Percentiles rank a stretch among this genome's conserved stretches.
phyloP scores from a whole-genome alignment of 306 rosid genomes.

The Boehmeria nivea region DNA sequence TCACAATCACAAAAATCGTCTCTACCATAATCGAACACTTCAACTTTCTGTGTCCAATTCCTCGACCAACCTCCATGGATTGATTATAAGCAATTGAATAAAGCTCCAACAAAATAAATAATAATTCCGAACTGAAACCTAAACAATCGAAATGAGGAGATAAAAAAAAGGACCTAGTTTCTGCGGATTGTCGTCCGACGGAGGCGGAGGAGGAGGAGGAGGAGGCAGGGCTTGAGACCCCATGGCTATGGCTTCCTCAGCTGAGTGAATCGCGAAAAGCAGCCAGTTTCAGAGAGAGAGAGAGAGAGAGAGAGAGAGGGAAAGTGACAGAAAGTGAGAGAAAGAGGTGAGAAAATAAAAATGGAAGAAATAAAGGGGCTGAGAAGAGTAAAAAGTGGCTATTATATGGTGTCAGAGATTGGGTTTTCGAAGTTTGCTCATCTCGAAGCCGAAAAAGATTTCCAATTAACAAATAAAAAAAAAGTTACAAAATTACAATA shows the following conservation, averaged over 20 bases:
- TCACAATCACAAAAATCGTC: too few species aligned
- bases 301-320: neutral
- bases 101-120: too few species aligned
- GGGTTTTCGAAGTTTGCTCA: conserved; percentile 17
- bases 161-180: conserved; percentile 37
- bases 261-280: conserved; percentile 12
- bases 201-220: conserved; percentile 29
- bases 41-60: too few species aligned
- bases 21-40: too few species aligned
- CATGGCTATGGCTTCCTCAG: conserved; percentile 32
- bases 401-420: neutral
- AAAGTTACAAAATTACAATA: too few species aligned
- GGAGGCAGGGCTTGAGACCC: conserved; percentile 36
- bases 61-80: too few species aligned
- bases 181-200: conserved; percentile 31
- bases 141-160: neutral
- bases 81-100: too few species aligned
- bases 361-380: neutral
- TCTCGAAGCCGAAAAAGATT: conserved; percentile 18
- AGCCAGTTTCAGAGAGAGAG: neutral
- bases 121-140: neutral
- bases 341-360: conserved; percentile 6
- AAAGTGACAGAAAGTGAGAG: neutral
- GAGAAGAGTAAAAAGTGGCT: too few species aligned
- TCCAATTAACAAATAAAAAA: too few species aligned